Evolutionary conservation across 306 rosid species (phyloP).

Genomic region (Morella rubra): DNA sequence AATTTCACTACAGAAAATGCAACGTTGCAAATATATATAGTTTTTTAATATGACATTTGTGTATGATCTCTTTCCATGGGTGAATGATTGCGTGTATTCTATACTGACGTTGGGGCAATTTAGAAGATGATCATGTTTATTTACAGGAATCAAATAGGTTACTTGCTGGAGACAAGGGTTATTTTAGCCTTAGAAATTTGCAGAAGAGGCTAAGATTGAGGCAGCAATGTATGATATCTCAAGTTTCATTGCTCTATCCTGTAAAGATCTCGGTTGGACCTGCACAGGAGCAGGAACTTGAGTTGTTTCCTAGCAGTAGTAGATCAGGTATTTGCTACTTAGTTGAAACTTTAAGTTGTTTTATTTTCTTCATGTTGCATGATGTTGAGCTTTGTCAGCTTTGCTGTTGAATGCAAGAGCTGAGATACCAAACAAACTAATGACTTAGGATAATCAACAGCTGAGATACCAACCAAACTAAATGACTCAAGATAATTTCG

Average conservation of each 20-base stretch:
- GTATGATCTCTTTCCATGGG: neutral
- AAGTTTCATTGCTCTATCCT: conserved; percentile 84
- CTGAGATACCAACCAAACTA: too few relatives aligned
- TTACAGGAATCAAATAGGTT: conserved; percentile 45
- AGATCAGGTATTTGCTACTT: conserved; percentile 47
- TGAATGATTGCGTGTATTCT: neutral
- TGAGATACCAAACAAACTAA: conserved; percentile 21
- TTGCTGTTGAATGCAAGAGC: conserved; percentile 1
- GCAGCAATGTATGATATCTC: conserved; percentile 76
- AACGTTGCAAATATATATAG: neutral
- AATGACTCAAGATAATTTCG: neutral
- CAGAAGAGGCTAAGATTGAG: conserved; percentile 68
- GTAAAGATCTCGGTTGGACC: conserved; percentile 75
- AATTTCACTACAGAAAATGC: too few relatives aligned
- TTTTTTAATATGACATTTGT: neutral
- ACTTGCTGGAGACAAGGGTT: conserved; percentile 61
- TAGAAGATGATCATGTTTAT: conserved; percentile 31
- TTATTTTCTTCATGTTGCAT: neutral
- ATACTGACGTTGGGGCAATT: conserved; percentile 10
- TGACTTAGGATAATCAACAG: neutral
- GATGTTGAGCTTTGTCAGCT: neutral
- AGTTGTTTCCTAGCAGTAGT: conserved; percentile 74
- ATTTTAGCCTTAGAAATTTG: conserved; percentile 54
- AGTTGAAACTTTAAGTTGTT: neutral
- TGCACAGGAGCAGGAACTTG: conserved; percentile 91